These are phyloP conservation scores for Capsicum pubescens DNA, from an alignment of 257 asterid genomes.

Conservation along the genomic window DNA sequence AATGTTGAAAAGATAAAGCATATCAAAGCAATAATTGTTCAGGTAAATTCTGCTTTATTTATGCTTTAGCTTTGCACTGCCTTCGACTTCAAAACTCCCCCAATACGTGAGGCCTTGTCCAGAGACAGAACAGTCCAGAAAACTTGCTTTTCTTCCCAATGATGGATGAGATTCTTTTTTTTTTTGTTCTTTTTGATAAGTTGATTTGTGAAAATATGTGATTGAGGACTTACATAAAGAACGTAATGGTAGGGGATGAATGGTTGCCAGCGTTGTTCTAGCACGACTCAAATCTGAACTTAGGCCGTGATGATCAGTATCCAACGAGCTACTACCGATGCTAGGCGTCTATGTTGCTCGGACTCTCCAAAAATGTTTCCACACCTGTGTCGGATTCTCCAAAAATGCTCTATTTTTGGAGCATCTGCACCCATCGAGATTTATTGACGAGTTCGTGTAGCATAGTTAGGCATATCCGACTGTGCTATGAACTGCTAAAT, in stretches of 20 bases:
- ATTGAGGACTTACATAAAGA: background rate
- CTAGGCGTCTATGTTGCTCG: background rate
- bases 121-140: background rate
- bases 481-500: background rate
- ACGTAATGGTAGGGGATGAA: constrained; percentile 25
- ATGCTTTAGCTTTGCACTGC: constrained; percentile 19
- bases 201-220: constrained; percentile 1
- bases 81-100: constrained; percentile 22
- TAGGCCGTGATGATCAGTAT: background rate
- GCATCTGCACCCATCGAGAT: no score
- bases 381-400: no score
- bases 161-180: constrained; percentile 11
- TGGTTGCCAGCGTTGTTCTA: background rate
- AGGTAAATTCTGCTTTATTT: constrained; percentile 54
- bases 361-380: no score
- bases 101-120: background rate
- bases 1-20: constrained; percentile 86
- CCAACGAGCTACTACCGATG: background rate
- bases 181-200: background rate
- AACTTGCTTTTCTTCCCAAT: background rate
- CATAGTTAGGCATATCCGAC: background rate
- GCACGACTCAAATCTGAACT: background rate
- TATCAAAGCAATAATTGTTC: constrained; percentile 81
- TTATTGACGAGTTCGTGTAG: no score
- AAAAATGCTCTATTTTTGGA: no score